Base-by-base conservation (phyloP, 1,284 basidiomycete species). In the Marasmius oreades region DNA sequence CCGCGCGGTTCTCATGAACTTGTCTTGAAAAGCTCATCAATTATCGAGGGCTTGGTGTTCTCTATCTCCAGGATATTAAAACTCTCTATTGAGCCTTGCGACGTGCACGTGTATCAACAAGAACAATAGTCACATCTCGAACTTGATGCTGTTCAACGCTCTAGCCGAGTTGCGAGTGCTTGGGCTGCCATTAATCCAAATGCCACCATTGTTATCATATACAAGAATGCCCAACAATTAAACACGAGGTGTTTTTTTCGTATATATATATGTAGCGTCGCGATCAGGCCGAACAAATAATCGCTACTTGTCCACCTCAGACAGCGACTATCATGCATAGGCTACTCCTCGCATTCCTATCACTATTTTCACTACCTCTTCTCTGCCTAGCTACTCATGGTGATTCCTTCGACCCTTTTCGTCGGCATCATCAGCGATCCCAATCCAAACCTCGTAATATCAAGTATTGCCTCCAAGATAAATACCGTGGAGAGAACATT, bases 401-500 rank as follows among this genome's bases (percentile, higher is more conserved):
- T 24, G 11, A n/a, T 7, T 42, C 39, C 39, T 42, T 42, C 39
- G 39, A 42, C 16, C 10, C 55, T 31, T 36, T 52, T 18, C 51
- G 55, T 26, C 45, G 55, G 26, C 28, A 52, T 4, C 55, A 51
- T 50, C 31, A 34, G 37, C 57, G 45, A 7, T 54, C 65, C 52
- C 59, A 66, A 11, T 56, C 59, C 24, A 59, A 62, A 45, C 61
- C 62, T 50, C 58, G 58, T 14, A 50, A 46, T 8, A 48, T 54
- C n/a, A 44, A 45, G 10, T 75, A 69, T 60, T 69, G 60, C 1
- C 62, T 78, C 33, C 63, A 67, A 47, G 73, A 76, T 59, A 67
- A 70, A 55, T 78, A 70, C 63, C 60, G 68, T n/a, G 75, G 75
- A 18, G 52, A 72, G 34, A 63, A 62, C 50, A 76, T 78, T 63